Conservation (phyloP, 2,329 filamentous ascomycete genomes). For the Chlorencoelia australis region DNA sequence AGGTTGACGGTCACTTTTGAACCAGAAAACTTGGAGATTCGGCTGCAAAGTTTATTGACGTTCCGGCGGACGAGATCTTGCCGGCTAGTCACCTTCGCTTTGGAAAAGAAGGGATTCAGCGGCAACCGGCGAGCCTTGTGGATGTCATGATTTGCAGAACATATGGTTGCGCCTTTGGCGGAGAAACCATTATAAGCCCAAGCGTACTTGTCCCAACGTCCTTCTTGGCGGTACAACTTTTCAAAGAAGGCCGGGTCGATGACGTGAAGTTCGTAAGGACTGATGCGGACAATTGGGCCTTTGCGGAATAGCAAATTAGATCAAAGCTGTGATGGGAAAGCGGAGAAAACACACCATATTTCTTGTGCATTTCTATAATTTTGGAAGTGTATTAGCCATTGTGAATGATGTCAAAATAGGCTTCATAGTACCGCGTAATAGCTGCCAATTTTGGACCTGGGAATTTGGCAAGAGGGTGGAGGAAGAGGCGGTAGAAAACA, state of each 20-base stretch:
- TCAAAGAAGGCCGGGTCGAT: slow-evolving; percentile 20
- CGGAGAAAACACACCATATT: slow-evolving; percentile 7
- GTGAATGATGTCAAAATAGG: slow-evolving; percentile 10
- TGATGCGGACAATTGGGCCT: slow-evolving; percentile 24
- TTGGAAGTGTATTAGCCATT: slow-evolving; percentile 8
- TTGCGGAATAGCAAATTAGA: neutral
- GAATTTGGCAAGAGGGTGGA: slow-evolving; percentile 1
- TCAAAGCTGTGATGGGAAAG: neutral
- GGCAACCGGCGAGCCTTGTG: slow-evolving; percentile 9
- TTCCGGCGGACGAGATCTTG: neutral
- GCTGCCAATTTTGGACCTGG: slow-evolving; percentile 1
- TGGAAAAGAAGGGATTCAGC: slow-evolving; percentile 24
- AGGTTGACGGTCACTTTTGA: slow-evolving; percentile 1
- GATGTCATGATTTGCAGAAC: slow-evolving; percentile 4
- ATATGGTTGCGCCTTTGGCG: slow-evolving; percentile 5
- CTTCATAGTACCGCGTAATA: slow-evolving; percentile 1
- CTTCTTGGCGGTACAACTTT: slow-evolving; percentile 11
- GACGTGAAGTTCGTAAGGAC: slow-evolving; percentile 24
- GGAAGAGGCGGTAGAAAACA: neutral
- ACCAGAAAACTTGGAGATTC: neutral
- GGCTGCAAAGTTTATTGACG: slow-evolving; percentile 5
- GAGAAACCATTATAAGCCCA: slow-evolving; percentile 8
- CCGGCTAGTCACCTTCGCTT: slow-evolving; percentile 12
- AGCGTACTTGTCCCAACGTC: slow-evolving; percentile 15
- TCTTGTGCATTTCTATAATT: slow-evolving; percentile 12